Base-by-base conservation (phyloP, 2,329 filamentous ascomycete genomes). In the Xylaria sp. region DNA sequence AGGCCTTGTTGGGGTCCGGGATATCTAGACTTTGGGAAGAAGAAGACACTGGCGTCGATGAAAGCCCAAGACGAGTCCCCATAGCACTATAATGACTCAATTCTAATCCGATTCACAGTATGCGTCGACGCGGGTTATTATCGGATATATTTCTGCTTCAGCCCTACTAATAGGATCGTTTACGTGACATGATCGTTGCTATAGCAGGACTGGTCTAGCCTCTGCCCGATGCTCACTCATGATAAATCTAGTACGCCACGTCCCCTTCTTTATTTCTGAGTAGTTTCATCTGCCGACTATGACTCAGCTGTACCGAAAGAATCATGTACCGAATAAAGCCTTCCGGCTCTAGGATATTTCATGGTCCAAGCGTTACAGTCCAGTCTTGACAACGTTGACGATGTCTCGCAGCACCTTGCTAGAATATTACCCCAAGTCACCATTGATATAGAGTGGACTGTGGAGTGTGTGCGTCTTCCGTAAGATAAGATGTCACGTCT, bases 401-500 rank as follows among this genome's bases (percentile, higher is more conserved):
- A 47, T 25, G 29, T 13, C 13, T 32, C 25, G 25, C 44, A 44
- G 32, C 37, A 25, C 21, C 40, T 18, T 65, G n/a, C 29, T 42
- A 42, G 40, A 42, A 21, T 21, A 29, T n/a, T 16, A 29, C 27
- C 25, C n/a, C 37, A 48, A 53, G 25, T 27, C 50, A 58, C 37
- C 35, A 27, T 58, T 57, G 13, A 23, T 10, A 21, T 25, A 60
- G 23, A 60, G 23, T 65, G 32, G 10, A 40, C n/a, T 25, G 18
- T 21, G 27, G 18, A 21, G 27, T 25, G 10, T 51, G 8, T 42
- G 13, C 25, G 18, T 60, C 29, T 32, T 13, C 25, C 29, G 12
- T 9, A 42, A 55, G 50, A 65, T 37, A 12, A 29, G 32, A n/a
- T 51, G 25, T 51, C 27, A 50, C 57, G 40, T 65, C 27, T n/a